Evolutionary conservation across 345 rosid species (phyloP).

Genomic region (Eucalyptus paniculata): DNA sequence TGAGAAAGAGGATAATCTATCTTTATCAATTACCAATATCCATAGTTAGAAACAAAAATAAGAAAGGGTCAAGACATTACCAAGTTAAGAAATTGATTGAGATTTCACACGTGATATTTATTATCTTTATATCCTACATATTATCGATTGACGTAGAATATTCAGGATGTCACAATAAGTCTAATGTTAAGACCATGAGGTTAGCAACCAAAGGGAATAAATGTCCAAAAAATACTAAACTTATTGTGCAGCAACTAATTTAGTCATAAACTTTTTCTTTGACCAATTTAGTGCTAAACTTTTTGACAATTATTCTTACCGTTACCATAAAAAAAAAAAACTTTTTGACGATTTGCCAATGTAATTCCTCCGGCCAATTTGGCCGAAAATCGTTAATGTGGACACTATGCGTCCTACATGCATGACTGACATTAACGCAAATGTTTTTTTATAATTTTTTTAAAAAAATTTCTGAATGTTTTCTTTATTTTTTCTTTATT

Average conservation of each 20-base stretch:
- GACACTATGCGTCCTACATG: background rate
- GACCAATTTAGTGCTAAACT: background rate
- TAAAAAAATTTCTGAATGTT: accelerated
- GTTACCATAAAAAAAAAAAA: too few species aligned
- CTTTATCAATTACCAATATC: background rate
- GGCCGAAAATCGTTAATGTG: background rate
- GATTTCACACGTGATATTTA: background rate
- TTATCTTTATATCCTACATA: background rate
- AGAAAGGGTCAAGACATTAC: background rate
- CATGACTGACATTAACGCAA: accelerated
- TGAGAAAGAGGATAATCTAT: background rate
- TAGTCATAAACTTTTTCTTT: too few species aligned
- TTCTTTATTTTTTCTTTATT: too few species aligned
- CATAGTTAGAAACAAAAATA: background rate
- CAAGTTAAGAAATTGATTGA: background rate
- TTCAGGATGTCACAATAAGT: background rate
- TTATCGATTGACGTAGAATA: background rate
- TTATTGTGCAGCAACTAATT: too few species aligned
- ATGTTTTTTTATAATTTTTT: too few species aligned
- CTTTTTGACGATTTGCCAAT: too few species aligned
- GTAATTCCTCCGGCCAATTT: accelerated
- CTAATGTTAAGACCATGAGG: background rate
- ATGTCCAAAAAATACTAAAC: background rate
- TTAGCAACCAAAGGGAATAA: background rate
- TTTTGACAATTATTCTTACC: too few species aligned